These are phyloP conservation scores for Trichoderma breve DNA, from an alignment of 2,329 filamentous ascomycete genomes.

Conservation along the genomic window DNA sequence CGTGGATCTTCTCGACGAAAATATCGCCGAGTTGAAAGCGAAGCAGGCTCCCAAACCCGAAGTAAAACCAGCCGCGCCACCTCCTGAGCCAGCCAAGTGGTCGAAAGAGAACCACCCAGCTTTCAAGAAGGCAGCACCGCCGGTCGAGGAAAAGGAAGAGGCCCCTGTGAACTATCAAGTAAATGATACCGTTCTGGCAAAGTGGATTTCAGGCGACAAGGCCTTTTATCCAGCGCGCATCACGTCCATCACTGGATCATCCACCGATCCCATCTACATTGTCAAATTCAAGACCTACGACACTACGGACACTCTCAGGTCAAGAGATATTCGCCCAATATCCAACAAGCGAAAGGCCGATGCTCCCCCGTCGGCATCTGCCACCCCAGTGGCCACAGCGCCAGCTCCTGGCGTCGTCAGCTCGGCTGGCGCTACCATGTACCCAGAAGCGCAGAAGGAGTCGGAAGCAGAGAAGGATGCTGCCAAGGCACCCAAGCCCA, in stretches of 20 bases:
- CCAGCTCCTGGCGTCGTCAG: slow-evolving; percentile 46
- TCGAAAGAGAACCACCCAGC: slow-evolving; percentile 78
- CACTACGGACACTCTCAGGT: slow-evolving; percentile 75
- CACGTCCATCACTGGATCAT: slow-evolving; percentile 88
- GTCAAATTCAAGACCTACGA: slow-evolving; percentile 94
- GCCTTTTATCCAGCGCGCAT: slow-evolving; percentile 90
- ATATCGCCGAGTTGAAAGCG: slow-evolving; percentile 74
- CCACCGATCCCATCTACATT: slow-evolving; percentile 86
- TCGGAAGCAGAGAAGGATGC: slow-evolving; percentile 63
- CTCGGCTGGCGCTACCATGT: slow-evolving; percentile 57
- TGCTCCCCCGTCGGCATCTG: slow-evolving; percentile 53
- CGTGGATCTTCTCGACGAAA: slow-evolving; percentile 74
- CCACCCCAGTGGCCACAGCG: slow-evolving; percentile 38
- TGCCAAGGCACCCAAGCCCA: slow-evolving; percentile 71
- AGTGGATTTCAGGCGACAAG: slow-evolving; percentile 87
- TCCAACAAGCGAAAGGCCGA: slow-evolving; percentile 86
- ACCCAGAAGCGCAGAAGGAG: slow-evolving; percentile 60
- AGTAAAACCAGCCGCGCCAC: slow-evolving; percentile 32
- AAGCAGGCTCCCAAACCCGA: slow-evolving; percentile 45
- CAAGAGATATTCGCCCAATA: slow-evolving; percentile 80
- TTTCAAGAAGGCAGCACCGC: slow-evolving; percentile 55
- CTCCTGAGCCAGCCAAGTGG: slow-evolving; percentile 65
- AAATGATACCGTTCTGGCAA: slow-evolving; percentile 86
- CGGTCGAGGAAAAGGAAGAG: slow-evolving; percentile 52
- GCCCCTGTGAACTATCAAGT: slow-evolving; percentile 67